Percentiles rank a stretch among this genome's conserved stretches.
phyloP scores from a whole-genome alignment of 78 protist species.

The Goniomonas avonlea region DNA sequence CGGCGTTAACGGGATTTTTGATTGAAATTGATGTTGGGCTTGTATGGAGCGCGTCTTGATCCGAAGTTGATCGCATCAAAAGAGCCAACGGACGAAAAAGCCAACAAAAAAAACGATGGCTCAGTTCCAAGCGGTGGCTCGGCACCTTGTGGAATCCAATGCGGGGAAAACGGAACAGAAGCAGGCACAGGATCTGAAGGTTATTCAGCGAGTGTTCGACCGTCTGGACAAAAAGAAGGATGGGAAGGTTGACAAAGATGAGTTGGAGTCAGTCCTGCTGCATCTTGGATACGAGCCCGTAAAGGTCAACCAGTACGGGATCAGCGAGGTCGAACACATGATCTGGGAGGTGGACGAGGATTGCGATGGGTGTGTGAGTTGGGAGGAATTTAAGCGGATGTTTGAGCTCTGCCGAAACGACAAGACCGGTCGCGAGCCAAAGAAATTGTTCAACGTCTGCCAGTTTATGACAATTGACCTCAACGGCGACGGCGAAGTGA shows the following conservation, averaged over 20 bases:
- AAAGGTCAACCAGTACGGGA: conserved; percentile 13
- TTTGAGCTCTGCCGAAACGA: conserved; percentile 2
- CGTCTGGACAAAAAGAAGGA: not conserved
- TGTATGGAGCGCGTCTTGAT: too few species aligned
- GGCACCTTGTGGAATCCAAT: too few species aligned
- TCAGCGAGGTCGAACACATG: conserved; percentile 14
- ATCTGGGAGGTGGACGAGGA: conserved; percentile 24
- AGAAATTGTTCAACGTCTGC: conserved; percentile 3
- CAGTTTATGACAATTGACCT: conserved; percentile 5
- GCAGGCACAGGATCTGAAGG: not conserved
- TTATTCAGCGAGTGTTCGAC: not conserved
- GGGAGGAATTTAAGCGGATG: not conserved
- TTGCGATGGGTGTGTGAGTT: conserved; percentile 11
- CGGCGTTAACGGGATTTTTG: too few species aligned
- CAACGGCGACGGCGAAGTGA: not conserved
- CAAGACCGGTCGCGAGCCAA: not conserved
- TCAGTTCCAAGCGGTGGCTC: too few species aligned
- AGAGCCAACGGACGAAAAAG: not conserved
- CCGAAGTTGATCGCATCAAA: too few species aligned
- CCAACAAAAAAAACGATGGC: not conserved
- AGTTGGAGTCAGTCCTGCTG: not conserved
- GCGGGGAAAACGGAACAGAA: too few species aligned
- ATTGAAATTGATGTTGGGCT: too few species aligned
- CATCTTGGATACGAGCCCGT: conserved; percentile 22
- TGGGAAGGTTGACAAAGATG: conserved; percentile 8